phyloP scores from a whole-genome alignment of 2,329 filamentous ascomycete genomes.

The Diaporthe ilicicola region DNA sequence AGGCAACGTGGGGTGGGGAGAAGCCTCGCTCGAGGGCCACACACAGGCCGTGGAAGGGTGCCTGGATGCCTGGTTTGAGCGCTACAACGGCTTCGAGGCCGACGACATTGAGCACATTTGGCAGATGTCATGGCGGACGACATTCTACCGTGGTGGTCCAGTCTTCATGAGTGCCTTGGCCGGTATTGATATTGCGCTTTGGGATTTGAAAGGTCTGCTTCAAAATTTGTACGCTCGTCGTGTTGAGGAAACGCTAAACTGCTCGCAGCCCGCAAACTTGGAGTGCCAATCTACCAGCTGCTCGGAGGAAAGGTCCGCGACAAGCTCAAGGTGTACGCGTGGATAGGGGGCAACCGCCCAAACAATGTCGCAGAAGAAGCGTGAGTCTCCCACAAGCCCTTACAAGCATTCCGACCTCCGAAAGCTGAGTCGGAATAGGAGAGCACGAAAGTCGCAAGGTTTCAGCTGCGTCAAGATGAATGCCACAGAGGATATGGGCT shows the following conservation, averaged over 20 bases:
- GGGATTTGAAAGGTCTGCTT: slow-evolving; percentile 66
- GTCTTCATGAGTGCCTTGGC: slow-evolving; percentile 76
- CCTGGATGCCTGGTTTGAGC: slow-evolving; percentile 64
- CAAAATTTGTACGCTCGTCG: not conserved
- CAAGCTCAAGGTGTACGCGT: slow-evolving; percentile 71
- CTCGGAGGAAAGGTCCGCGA: slow-evolving; percentile 71
- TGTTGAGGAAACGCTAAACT: not conserved
- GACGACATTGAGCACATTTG: slow-evolving; percentile 76
- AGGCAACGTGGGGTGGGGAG: slow-evolving; percentile 69
- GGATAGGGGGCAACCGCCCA: slow-evolving; percentile 75
- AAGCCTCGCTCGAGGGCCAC: slow-evolving; percentile 72
- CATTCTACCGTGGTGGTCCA: slow-evolving; percentile 74
- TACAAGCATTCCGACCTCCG: not conserved
- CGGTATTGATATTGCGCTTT: slow-evolving; percentile 74
- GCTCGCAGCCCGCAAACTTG: slow-evolving; percentile 38
- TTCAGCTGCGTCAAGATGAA: slow-evolving; percentile 73
- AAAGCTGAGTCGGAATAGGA: slow-evolving; percentile 41
- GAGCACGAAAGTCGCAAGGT: slow-evolving; percentile 61
- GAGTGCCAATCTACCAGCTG: slow-evolving; percentile 70
- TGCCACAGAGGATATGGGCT: slow-evolving; percentile 71
- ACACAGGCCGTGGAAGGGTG: slow-evolving; percentile 71
- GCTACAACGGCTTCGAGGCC: slow-evolving; percentile 67
- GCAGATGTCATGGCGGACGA: slow-evolving; percentile 69
- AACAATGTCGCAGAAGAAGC: slow-evolving; percentile 66
- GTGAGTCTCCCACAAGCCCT: slow-evolving; percentile 40